Evolutionary conservation across 495 filamentous ascomycete genomes (phyloP).

Genomic region (Penicillium mononematosum): DNA sequence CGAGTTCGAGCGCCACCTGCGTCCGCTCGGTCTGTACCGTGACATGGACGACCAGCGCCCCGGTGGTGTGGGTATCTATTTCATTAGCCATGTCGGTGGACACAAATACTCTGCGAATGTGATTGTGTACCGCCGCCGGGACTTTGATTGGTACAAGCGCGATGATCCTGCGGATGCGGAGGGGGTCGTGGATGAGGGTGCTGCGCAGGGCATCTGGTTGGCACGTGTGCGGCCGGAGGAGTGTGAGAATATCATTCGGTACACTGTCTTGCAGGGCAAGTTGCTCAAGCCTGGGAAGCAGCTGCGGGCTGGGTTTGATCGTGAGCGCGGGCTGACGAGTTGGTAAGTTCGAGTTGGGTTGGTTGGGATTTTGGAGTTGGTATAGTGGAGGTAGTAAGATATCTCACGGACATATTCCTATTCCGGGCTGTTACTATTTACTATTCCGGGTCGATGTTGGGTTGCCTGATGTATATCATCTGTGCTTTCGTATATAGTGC

Average conservation of each 20-base stretch:
- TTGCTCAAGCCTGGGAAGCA: conserved; percentile 83
- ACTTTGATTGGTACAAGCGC: conserved; percentile 52
- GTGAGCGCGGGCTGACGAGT: conserved; percentile 73
- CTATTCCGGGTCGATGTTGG: background rate
- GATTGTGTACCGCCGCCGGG: conserved; percentile 75
- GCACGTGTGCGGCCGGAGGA: conserved; percentile 86
- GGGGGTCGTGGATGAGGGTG: conserved; percentile 48
- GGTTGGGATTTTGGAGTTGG: background rate
- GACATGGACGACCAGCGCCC: conserved; percentile 83
- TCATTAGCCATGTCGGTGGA: conserved; percentile 91
- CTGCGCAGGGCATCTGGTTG: conserved; percentile 90
- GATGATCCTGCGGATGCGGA: conserved; percentile 11
- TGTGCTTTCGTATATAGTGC: background rate
- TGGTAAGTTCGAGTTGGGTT: conserved; percentile 55
- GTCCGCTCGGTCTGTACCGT: conserved; percentile 77
- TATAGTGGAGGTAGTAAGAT: background rate
- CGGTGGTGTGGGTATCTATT: conserved; percentile 91
- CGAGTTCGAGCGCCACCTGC: conserved; percentile 88
- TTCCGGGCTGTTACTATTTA: no score
- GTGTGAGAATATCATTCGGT: conserved; percentile 88
- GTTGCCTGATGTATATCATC: background rate
- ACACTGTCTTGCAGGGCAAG: conserved; percentile 89
- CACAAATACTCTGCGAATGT: conserved; percentile 90
- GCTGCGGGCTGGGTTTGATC: conserved; percentile 87
- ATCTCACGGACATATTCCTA: background rate